Percentiles rank a stretch among this genome's conserved stretches.
phyloP scores from a whole-genome alignment of 345 rosid species.

The Eucalyptus tenuipes region DNA sequence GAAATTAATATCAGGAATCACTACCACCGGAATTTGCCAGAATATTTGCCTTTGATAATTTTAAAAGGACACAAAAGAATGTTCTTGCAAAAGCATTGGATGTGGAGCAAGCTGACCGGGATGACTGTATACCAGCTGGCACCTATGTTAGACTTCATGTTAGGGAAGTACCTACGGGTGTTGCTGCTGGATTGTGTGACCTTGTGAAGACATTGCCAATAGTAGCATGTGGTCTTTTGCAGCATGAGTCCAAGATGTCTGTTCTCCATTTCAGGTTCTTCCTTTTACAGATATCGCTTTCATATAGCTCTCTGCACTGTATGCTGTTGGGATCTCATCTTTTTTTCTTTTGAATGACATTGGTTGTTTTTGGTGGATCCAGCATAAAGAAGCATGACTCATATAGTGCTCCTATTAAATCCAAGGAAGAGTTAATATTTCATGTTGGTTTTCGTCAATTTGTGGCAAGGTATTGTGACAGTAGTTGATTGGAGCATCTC shows the following conservation, averaged over 20 bases:
- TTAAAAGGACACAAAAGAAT: constrained; percentile 71
- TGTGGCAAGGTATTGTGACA: constrained; percentile 49
- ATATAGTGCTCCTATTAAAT: constrained; percentile 67
- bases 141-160: constrained; percentile 64
- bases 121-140: constrained; percentile 47
- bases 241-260: constrained; percentile 97
- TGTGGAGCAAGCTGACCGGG: constrained; percentile 38
- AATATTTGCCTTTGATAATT: constrained; percentile 87
- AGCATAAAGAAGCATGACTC: constrained; percentile 76
- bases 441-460: constrained; percentile 95
- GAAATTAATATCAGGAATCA: constrained; percentile 58
- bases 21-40: constrained; percentile 85
- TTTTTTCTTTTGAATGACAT: background rate
- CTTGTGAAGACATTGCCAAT: constrained; percentile 33
- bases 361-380: constrained; percentile 2
- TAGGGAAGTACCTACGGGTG: constrained; percentile 49
- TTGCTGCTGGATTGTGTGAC: constrained; percentile 46
- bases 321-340: background rate
- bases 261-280: constrained; percentile 83
- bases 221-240: constrained; percentile 76
- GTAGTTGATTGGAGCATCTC: background rate
- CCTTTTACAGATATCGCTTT: background rate
- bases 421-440: constrained; percentile 84
- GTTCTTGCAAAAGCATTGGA: constrained; percentile 51
- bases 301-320: background rate